Percentiles rank a stretch among this genome's conserved stretches.
These are phyloP conservation scores for Gautieria morchelliformis DNA, from an alignment of 768 basidiomycete species.

Conservation along the genomic window DNA sequence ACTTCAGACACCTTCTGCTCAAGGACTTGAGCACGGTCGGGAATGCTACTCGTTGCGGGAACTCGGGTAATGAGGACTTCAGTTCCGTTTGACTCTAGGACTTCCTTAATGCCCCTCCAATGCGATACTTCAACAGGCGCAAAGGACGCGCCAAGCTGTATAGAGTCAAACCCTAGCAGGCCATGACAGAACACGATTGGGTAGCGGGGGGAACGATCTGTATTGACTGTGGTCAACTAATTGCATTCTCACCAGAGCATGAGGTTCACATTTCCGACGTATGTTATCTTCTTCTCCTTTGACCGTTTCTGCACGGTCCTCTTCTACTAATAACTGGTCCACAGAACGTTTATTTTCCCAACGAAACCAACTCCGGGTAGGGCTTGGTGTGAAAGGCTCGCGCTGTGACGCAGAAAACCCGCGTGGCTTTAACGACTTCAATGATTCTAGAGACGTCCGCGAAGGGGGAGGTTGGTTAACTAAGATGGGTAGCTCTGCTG, in stretches of 20 bases:
- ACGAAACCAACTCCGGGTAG: slow-evolving; percentile 40
- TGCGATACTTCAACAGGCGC: slow-evolving; percentile 82
- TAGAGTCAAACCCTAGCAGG: slow-evolving; percentile 79
- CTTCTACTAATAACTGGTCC: slow-evolving; percentile 38
- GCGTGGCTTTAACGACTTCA: slow-evolving; percentile 37
- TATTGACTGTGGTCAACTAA: not conserved
- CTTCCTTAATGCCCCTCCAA: slow-evolving; percentile 96
- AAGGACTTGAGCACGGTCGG: slow-evolving; percentile 86
- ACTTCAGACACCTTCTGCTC: slow-evolving; percentile 67
- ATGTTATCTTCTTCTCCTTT: slow-evolving; percentile 38
- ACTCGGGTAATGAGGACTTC: slow-evolving; percentile 92
- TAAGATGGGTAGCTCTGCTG: not conserved
- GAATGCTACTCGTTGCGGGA: slow-evolving; percentile 82
- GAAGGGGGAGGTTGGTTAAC: slow-evolving; percentile 26
- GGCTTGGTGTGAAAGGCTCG: slow-evolving; percentile 8
- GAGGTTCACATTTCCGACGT: slow-evolving; percentile 49
- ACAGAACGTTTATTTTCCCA: slow-evolving; percentile 36
- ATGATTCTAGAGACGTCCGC: slow-evolving; percentile 47
- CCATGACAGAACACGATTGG: slow-evolving; percentile 96
- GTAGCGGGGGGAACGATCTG: slow-evolving; percentile 70
- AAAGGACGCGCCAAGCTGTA: slow-evolving; percentile 64
- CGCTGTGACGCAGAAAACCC: slow-evolving; percentile 16
- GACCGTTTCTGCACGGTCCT: slow-evolving; percentile 41
- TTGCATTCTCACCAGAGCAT: not conserved
- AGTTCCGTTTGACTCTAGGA: slow-evolving; percentile 76